Conservation (phyloP, 164 flowering plant species). For the Chimonanthus salicifolius region DNA sequence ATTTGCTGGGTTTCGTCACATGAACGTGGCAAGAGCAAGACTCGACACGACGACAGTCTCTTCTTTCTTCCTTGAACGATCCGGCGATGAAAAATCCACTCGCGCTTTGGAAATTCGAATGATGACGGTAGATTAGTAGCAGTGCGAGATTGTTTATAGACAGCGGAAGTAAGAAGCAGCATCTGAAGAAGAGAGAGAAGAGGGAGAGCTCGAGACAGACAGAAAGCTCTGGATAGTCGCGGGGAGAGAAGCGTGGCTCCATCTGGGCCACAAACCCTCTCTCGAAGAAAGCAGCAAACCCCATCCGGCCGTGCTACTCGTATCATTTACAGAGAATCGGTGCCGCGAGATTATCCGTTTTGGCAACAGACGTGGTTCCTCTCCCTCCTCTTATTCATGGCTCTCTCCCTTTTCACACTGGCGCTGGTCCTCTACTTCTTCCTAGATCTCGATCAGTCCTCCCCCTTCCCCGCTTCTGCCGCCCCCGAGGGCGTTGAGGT, state of each 20-base stretch:
- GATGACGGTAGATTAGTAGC: not conserved
- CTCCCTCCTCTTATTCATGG: constrained; percentile 58
- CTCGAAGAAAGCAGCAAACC: constrained; percentile 32
- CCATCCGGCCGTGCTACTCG: constrained; percentile 25
- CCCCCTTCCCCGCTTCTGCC: constrained; percentile 44
- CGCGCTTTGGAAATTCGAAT: not conserved
- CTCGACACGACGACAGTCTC: too few relatives aligned
- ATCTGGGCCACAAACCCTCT: constrained; percentile 32
- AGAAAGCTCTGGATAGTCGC: constrained; percentile 17
- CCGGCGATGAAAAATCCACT: not conserved
- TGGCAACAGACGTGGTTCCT: constrained; percentile 92
- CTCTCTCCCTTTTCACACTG: constrained; percentile 55
- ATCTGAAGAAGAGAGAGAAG: not conserved
- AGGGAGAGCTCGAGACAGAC: not conserved
- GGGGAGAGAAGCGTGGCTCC: constrained; percentile 51
- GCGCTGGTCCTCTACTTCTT: constrained; percentile 62
- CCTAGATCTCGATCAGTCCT: constrained; percentile 52
- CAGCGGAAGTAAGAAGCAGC: not conserved
- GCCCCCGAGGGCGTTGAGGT: constrained; percentile 85
- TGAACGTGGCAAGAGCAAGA: not conserved
- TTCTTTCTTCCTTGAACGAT: not conserved
- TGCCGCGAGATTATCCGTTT: constrained; percentile 49
- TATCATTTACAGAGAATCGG: constrained; percentile 39
- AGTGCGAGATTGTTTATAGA: not conserved
- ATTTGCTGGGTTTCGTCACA: not conserved